A percentile compares a stretch with the other conserved stretches of the same genome.
These are phyloP conservation scores for Wallemia ichthyophaga DNA, from an alignment of 1,284 basidiomycete genomes.

Conservation along the genomic window DNA sequence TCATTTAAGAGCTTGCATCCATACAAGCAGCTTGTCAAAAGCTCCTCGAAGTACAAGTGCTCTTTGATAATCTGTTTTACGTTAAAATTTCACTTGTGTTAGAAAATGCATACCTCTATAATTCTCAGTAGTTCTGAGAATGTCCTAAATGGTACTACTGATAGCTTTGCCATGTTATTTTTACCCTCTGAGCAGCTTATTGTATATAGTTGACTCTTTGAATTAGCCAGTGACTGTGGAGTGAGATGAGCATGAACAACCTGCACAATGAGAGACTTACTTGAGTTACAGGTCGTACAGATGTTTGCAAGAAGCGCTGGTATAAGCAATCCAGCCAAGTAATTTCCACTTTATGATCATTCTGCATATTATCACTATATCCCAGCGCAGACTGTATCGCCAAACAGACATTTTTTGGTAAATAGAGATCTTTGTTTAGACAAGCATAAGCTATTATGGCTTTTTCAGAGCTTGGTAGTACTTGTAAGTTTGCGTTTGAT, in stretches of 20 bases:
- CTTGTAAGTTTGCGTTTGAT: not conserved
- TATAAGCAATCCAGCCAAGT: not conserved
- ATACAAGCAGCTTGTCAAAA: not conserved
- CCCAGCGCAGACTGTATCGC: not conserved
- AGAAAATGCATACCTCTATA: not conserved
- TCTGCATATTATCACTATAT: not conserved
- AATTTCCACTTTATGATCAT: not conserved
- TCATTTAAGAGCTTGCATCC: too few relatives aligned
- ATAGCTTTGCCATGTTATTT: not conserved
- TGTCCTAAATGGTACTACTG: not conserved
- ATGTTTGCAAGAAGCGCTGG: not conserved
- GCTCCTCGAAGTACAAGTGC: not conserved
- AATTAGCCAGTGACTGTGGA: not conserved
- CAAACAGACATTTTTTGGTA: not conserved
- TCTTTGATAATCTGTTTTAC: not conserved
- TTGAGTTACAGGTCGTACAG: not conserved
- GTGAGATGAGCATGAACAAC: too few relatives aligned
- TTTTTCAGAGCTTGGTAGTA: not conserved
- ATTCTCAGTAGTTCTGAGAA: not conserved
- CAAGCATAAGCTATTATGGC: not conserved
- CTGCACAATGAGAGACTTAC: not conserved
- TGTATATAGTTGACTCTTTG: not conserved
- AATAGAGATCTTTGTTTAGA: not conserved
- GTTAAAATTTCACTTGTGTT: not conserved
- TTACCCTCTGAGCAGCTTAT: not conserved